Percentiles rank a stretch among this genome's conserved stretches.
phyloP scores from a whole-genome alignment of 1,284 basidiomycete genomes.

The Ceratobasidium sp. region DNA sequence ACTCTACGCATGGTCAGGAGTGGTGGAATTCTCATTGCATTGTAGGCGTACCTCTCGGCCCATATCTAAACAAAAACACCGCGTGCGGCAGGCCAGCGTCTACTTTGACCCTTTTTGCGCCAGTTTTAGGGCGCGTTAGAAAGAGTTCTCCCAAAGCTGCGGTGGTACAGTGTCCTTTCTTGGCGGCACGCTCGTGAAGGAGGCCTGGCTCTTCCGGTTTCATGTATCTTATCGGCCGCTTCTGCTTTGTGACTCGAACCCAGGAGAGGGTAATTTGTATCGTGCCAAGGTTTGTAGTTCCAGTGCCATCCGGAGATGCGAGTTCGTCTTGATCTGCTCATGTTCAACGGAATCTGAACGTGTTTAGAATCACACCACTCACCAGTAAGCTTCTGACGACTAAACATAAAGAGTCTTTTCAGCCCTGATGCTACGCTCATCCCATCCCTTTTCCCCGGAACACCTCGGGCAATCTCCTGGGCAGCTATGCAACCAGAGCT shows the following conservation, averaged over 20 bases:
- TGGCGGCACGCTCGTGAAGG: slow-evolving; percentile 24
- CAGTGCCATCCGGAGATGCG: slow-evolving; percentile 6
- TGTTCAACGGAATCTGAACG: background rate
- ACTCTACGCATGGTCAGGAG: background rate
- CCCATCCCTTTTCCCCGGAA: slow-evolving; percentile 11
- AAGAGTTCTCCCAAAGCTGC: slow-evolving; percentile 1
- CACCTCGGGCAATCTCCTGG: background rate
- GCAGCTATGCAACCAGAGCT: background rate
- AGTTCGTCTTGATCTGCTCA: slow-evolving; percentile 29
- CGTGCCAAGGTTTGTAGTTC: background rate
- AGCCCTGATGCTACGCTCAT: slow-evolving; percentile 1
- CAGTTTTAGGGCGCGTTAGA: background rate
- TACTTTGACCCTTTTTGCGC: background rate
- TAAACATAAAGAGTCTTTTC: slow-evolving; percentile 12
- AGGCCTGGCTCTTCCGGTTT: slow-evolving; percentile 6
- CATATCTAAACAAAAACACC: slow-evolving; percentile 18
- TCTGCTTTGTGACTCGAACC: background rate
- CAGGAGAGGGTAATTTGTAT: slow-evolving; percentile 6
- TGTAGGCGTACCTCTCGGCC: slow-evolving; percentile 6
- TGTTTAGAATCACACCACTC: background rate
- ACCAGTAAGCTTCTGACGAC: slow-evolving; percentile 23
- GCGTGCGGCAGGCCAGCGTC: slow-evolving; percentile 8
- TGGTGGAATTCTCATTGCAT: background rate
- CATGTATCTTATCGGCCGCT: background rate
- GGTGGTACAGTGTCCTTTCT: slow-evolving; percentile 17